Conservation (phyloP, 1,284 basidiomycete genomes). For the Fistulina hepatica region DNA sequence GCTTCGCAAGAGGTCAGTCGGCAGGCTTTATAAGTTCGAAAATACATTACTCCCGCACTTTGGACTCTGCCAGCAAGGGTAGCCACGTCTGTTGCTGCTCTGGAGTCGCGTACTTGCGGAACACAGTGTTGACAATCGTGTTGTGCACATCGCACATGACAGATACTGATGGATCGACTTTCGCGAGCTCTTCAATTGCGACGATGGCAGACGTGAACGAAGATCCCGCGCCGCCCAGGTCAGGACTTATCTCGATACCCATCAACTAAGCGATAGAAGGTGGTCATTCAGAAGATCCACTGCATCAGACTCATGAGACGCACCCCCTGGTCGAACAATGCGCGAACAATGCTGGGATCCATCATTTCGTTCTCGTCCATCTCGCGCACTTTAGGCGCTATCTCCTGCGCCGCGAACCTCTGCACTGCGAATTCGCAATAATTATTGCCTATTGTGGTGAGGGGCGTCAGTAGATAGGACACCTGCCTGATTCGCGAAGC, state of each 20-base stretch:
- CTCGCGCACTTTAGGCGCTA: conserved; percentile 83
- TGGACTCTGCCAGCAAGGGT: conserved; percentile 70
- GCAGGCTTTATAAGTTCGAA: not conserved
- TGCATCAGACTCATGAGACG: conserved; percentile 3
- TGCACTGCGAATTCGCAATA: conserved; percentile 40
- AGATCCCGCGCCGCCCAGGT: conserved; percentile 79
- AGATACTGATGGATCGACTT: conserved; percentile 92
- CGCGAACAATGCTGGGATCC: conserved; percentile 84
- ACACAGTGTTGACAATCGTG: conserved; percentile 90
- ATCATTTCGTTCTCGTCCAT: conserved; percentile 99
- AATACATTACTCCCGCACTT: conserved; percentile 36
- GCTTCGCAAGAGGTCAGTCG: conserved; percentile 32
- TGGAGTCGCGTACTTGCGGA: conserved; percentile 79
- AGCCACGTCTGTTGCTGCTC: conserved; percentile 87
- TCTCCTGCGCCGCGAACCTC: conserved; percentile 82
- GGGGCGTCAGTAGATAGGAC: not conserved
- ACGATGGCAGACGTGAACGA: conserved; percentile 96
- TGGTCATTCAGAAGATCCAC: conserved; percentile 1
- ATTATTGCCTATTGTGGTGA: conserved; percentile 1
- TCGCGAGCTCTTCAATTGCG: conserved; percentile 94
- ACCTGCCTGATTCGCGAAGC: conserved; percentile 76
- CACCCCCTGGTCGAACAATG: conserved; percentile 92
- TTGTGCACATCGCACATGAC: conserved; percentile 98
- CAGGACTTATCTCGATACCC: conserved; percentile 89
- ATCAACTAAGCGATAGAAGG: conserved; percentile 72